Evolutionary conservation across 495 filamentous ascomycete genomes (phyloP).

Genomic region (Beverwykella pulmonaria): DNA sequence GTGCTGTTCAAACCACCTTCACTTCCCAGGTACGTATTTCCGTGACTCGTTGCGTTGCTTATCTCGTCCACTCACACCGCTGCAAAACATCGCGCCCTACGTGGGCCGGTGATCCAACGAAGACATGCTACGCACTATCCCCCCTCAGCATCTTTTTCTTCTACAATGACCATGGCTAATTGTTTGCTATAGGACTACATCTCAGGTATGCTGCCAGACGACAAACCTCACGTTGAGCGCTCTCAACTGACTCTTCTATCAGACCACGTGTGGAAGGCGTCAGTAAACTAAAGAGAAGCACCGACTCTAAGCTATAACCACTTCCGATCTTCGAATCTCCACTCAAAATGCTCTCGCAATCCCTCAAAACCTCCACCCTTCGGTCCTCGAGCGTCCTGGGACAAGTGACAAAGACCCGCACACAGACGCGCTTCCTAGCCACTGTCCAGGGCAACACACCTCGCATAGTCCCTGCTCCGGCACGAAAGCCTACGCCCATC

Average conservation of each 20-base stretch:
- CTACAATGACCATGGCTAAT: slow-evolving; percentile 33
- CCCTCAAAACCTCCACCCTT: slow-evolving; percentile 61
- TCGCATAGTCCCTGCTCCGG: slow-evolving; percentile 54
- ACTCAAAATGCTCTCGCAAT: slow-evolving; percentile 68
- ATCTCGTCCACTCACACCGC: slow-evolving; percentile 34
- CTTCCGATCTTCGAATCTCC: slow-evolving; percentile 15
- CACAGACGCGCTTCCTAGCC: slow-evolving; percentile 66
- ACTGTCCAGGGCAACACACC: slow-evolving; percentile 69
- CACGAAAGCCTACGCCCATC: slow-evolving; percentile 56
- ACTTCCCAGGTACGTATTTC: slow-evolving; percentile 55
- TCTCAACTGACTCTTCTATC: slow-evolving; percentile 17
- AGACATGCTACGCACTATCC: neutral
- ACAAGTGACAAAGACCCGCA: slow-evolving; percentile 55
- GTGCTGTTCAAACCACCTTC: slow-evolving; percentile 88
- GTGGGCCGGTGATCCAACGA: neutral
- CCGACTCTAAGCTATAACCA: slow-evolving; percentile 33
- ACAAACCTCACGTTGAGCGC: neutral
- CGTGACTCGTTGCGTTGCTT: slow-evolving; percentile 26
- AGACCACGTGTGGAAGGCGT: slow-evolving; percentile 99
- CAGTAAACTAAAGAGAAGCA: slow-evolving; percentile 63
- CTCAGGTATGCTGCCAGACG: slow-evolving; percentile 38
- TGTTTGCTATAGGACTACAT: slow-evolving; percentile 40
- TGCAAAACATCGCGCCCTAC: slow-evolving; percentile 15
- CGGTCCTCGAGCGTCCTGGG: slow-evolving; percentile 56
- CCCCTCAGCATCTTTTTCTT: neutral